A percentile compares a stretch with the other conserved stretches of the same genome.
Conservation (phyloP, 2,329 filamentous ascomycete species). For the Pseudocercospora musae region DNA sequence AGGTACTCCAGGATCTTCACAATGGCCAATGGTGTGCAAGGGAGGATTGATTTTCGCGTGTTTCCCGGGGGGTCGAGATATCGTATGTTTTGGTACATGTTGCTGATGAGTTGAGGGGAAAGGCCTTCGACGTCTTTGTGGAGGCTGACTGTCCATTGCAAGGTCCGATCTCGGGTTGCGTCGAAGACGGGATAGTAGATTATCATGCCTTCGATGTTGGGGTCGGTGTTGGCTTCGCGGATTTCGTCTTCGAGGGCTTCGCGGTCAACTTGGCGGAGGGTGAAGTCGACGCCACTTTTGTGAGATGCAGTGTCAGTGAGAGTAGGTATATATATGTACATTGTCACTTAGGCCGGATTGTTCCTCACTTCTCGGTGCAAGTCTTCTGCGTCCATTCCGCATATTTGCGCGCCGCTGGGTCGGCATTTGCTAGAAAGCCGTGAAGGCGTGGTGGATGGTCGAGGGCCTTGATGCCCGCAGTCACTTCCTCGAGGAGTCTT, state of each 20-base stretch:
- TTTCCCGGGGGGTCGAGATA: constrained; percentile 79
- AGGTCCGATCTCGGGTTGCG: constrained; percentile 84
- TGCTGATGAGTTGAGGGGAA: constrained; percentile 90
- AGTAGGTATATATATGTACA: not conserved
- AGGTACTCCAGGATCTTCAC: constrained; percentile 97
- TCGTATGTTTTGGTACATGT: constrained; percentile 99
- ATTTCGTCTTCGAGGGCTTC: constrained; percentile 88
- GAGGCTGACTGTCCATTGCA: constrained; percentile 89
- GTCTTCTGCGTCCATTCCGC: constrained; percentile 98
- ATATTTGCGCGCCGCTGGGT: constrained; percentile 88
- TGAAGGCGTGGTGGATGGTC: constrained; percentile 74
- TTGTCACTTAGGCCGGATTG: constrained; percentile 9
- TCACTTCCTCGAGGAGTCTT: constrained; percentile 72
- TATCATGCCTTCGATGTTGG: constrained; percentile 79
- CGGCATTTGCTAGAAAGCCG: constrained; percentile 87
- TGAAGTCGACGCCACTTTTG: constrained; percentile 75
- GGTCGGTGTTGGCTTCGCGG: constrained; percentile 76
- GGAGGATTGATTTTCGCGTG: constrained; percentile 83
- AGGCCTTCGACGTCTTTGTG: constrained; percentile 94
- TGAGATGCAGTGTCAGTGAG: constrained; percentile 39
- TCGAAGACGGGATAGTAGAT: constrained; percentile 99
- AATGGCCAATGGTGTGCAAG: constrained; percentile 91
- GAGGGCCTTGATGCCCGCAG: constrained; percentile 68
- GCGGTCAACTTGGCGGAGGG: constrained; percentile 77
- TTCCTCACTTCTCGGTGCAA: constrained; percentile 83